Evolutionary conservation across 1,139 yeast species (phyloP), one percentile per base, ranked within the genome.

Genomic region (Waltiozyma sp.): DNA sequence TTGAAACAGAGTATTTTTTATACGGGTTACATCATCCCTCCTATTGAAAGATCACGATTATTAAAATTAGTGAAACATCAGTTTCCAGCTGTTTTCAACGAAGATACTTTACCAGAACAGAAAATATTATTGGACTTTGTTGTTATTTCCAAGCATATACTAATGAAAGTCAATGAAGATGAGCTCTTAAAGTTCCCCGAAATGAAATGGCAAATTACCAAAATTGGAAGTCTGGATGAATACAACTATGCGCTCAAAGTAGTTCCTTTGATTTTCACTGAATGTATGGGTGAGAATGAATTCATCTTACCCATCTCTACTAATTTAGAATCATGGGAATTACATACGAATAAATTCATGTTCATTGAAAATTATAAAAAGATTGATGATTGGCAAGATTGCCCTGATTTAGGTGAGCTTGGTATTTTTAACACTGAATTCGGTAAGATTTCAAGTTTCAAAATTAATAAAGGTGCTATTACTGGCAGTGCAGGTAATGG

Each of bases 1-100:
- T 38, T 61, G 40, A 53, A 51, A 21, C 49, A 54, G 40, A 57
- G 59, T n/a, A 44, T 59, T 10, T 46, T 49, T 19, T 53, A 50
- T 33, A 48, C 57, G 2, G 61, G 58, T 1, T 61, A 56, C 41
- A 28, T 51, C 15, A 35, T 62, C 7, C 55, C 57, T 3, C 41
- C 46, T 10, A 51, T 48, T 3, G 43, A 57, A 2, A 52, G 55
- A 24, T 55, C 48, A 8, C 35, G 38, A 21, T 33, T 59, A 8
- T 46, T 58, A 1, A 26, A 47, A 9, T 43, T 38, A 28, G 33
- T 52, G 16, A 39, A 48, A 10, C 16, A 45, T 14, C 43, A 42
- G 10, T 52, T 47, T 42, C 45, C 52, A 21, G 45, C 49, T 14
- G 33, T 53, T 16, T 46, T 56, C 37, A 47, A 48, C 8, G 44